phyloP scores from a whole-genome alignment of 495 filamentous ascomycete species.

The Penicillium riverlandense region DNA sequence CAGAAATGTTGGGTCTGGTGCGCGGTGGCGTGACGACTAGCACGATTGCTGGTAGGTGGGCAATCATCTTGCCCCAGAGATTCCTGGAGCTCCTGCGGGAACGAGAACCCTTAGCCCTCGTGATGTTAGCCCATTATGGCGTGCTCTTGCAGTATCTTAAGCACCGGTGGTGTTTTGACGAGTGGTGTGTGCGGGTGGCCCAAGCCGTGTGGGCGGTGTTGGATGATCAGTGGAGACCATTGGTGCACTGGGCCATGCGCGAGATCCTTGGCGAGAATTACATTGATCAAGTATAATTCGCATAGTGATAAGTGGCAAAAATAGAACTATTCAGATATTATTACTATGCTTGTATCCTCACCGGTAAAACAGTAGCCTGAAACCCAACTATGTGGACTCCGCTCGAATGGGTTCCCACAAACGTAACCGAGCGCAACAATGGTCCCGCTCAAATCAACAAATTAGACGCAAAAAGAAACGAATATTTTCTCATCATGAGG shows the following conservation, averaged over 20 bases:
- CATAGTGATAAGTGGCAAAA: no score
- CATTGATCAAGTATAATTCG: slow-evolving; percentile 6
- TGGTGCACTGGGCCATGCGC: slow-evolving; percentile 27
- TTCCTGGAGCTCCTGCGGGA: slow-evolving; percentile 46
- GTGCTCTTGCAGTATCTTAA: slow-evolving; percentile 34
- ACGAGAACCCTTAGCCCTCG: slow-evolving; percentile 46
- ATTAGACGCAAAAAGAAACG: slow-evolving; percentile 50
- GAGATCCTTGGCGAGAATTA: slow-evolving; percentile 25
- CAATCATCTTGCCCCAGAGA: slow-evolving; percentile 38
- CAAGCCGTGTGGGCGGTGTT: slow-evolving; percentile 31
- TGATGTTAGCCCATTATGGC: slow-evolving; percentile 42
- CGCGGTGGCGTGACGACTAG: slow-evolving; percentile 20
- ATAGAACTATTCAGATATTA: no score
- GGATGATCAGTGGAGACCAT: slow-evolving; percentile 30
- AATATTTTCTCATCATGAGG: slow-evolving; percentile 43
- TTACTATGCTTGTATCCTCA: no score
- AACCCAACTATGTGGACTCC: slow-evolving; percentile 9
- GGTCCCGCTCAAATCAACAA: slow-evolving; percentile 52
- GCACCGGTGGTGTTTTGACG: slow-evolving; percentile 40
- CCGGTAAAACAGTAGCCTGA: no score
- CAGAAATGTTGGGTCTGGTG: slow-evolving; percentile 21
- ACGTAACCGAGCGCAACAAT: slow-evolving; percentile 41
- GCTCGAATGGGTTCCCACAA: slow-evolving; percentile 30
- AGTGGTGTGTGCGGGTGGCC: slow-evolving; percentile 32
- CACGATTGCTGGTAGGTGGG: slow-evolving; percentile 32